These are phyloP conservation scores for Tanacetum coccineum DNA, from an alignment of 129 eudicot genomes.

Conservation along the genomic window DNA sequence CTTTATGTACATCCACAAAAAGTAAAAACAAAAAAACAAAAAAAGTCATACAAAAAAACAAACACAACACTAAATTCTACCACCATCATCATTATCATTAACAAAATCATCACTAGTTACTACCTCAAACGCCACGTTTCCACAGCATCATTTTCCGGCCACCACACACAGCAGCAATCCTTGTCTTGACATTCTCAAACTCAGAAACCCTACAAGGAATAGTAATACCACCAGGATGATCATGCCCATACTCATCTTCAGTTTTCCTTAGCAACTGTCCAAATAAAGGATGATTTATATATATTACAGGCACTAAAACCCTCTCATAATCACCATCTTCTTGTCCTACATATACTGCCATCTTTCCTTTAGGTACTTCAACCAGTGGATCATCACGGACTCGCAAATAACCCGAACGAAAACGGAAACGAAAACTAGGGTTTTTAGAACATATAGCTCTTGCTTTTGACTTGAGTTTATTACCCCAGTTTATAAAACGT, in stretches of 20 bases:
- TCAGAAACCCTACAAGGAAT: not conserved
- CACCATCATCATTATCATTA: too few relatives aligned
- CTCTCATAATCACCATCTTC: constrained; percentile 54
- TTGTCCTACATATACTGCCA: constrained; percentile 76
- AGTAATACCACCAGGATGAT: not conserved
- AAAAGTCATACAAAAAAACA: too few relatives aligned
- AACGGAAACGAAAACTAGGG: not conserved
- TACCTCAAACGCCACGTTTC: too few relatives aligned
- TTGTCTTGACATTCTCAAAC: not conserved
- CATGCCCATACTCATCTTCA: not conserved
- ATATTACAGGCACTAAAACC: constrained; percentile 82
- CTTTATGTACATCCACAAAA: too few relatives aligned
- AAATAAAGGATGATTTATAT: not conserved
- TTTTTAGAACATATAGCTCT: constrained; percentile 28
- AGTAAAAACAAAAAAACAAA: too few relatives aligned
- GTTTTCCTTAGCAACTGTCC: not conserved
- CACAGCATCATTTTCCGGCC: too few relatives aligned
- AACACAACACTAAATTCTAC: too few relatives aligned
- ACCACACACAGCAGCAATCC: too few relatives aligned
- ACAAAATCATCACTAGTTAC: too few relatives aligned
- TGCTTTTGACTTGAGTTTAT: constrained; percentile 46
- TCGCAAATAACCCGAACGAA: constrained; percentile 27
- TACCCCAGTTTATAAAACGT: constrained; percentile 40
- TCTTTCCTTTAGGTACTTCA: constrained; percentile 72
- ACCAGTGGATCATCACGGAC: constrained; percentile 31